Evolutionary conservation across 768 basidiomycete species (phyloP), one percentile per base, ranked within the genome.

Genomic region (Auriscalpium microsporum): DNA sequence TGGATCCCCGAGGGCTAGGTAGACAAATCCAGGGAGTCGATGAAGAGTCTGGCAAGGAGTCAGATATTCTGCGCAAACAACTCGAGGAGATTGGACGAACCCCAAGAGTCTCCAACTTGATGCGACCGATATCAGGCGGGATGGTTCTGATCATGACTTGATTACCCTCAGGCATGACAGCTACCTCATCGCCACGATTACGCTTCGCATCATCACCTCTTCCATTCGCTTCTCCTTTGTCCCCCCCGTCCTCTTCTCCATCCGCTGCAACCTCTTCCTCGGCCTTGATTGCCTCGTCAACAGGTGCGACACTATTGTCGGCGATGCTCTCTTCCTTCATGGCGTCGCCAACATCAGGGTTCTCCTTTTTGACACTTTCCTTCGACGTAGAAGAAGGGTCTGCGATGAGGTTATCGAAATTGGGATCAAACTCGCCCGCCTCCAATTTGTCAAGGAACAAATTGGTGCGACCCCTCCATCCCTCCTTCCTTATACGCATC

Each of bases 111-210:
- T 97, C 94, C 37, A 97, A 76, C 65, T 91, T 93, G 49, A 87
- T 73, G 36, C 94, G 84, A 34, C 90, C 89, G 63, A 94, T 93
- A 61, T 93, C 90, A 23, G 94, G 93, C 48, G 93, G 93, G 60
- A 96, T 93, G 16, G 92, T 94, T 56, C 93, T 84, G 65, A 96
- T 94, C 82, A 94, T 93, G 54, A 96, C 84, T 65, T 96, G 87
- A 62, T 90, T 90, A 21, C 88, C 90, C 63, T 92, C 89, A 14
- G 87, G 81, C 44, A 76, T 61, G 4, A 71, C 67, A 54, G 82
- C 80, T 56, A 80, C 69, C 65, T 93, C 90, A 65, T 91, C 69
- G 34, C 58, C 61, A 33, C 83, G 80, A 62, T 78, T 82, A 56
- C 76, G 77, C 61, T 68, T 80, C 61, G 71, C 73, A 53, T 79